These are phyloP conservation scores for Rhytidiadelphus loreus DNA, from an alignment of 225 moss, liverwort and hornwort species.

Conservation along the genomic window DNA sequence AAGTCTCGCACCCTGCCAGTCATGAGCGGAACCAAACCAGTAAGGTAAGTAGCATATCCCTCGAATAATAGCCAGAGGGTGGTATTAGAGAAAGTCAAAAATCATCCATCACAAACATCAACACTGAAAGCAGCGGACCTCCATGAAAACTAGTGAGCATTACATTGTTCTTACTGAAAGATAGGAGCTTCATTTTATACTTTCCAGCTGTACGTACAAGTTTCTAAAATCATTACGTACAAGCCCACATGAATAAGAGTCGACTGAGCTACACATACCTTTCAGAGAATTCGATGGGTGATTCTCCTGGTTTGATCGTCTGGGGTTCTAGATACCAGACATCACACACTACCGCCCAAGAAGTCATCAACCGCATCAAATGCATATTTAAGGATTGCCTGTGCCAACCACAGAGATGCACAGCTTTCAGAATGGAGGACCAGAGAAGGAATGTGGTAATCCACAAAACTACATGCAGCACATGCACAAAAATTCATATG, in stretches of 20 bases:
- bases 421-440: not conserved
- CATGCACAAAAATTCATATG: not conserved
- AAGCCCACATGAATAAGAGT: not conserved
- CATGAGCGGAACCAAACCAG: not conserved
- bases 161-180: not conserved
- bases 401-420: conserved; percentile 7
- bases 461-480: not conserved
- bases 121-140: not conserved
- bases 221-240: not conserved
- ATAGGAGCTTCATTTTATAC: not conserved
- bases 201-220: not conserved
- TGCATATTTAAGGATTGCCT: conserved; percentile 98
- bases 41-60: not conserved
- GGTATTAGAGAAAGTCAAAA: not conserved
- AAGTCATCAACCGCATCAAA: conserved; percentile 93
- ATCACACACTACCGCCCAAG: conserved; percentile 99
- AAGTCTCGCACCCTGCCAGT: conserved; percentile 65
- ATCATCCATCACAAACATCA: not conserved
- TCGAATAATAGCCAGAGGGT: not conserved
- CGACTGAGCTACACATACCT: conserved; percentile 31
- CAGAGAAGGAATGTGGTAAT: not conserved
- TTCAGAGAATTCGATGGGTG: conserved; percentile 92
- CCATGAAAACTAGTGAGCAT: not conserved
- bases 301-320: conserved; percentile 58
- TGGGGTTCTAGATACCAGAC: conserved; percentile 99